Evolutionary conservation across 768 basidiomycete species (phyloP).

Genomic region (Panellus pusillus): DNA sequence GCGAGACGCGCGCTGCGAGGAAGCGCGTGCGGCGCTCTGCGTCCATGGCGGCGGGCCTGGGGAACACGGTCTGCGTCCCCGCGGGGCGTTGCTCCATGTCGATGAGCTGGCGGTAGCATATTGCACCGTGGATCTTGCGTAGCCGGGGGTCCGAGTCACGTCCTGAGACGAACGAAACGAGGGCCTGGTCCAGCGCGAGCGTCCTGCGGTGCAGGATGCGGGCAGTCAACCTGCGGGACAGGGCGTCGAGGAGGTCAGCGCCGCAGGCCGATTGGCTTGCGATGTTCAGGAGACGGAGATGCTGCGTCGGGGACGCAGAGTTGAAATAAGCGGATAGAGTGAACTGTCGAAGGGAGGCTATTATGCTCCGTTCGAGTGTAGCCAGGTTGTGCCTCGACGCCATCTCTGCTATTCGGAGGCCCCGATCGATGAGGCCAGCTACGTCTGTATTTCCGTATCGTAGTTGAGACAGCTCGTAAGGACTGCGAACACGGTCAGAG

Average conservation of each 20-base stretch:
- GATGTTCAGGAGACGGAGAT: slow-evolving; percentile 48
- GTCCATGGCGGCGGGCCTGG: slow-evolving; percentile 27
- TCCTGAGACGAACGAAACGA: slow-evolving; percentile 37
- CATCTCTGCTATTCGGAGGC: slow-evolving; percentile 47
- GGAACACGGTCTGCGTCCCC: slow-evolving; percentile 32
- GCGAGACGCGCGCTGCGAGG: slow-evolving; percentile 56
- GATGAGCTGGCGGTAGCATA: slow-evolving; percentile 52
- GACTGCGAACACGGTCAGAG: slow-evolving; percentile 26
- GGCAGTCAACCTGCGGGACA: background rate
- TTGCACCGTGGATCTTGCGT: slow-evolving; percentile 45
- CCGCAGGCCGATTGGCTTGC: slow-evolving; percentile 50
- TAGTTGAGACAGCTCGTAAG: slow-evolving; percentile 34
- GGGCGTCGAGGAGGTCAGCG: slow-evolving; percentile 45
- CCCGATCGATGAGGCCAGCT: slow-evolving; percentile 34
- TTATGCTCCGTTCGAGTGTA: slow-evolving; percentile 45
- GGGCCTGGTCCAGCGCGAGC: slow-evolving; percentile 25
- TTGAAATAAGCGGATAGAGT: slow-evolving; percentile 18
- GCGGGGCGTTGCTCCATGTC: slow-evolving; percentile 35
- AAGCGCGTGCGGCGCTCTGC: slow-evolving; percentile 47
- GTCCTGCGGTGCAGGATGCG: background rate
- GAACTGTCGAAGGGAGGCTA: slow-evolving; percentile 26
- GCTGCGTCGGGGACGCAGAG: slow-evolving; percentile 31
- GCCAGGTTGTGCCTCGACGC: slow-evolving; percentile 49
- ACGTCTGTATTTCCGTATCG: slow-evolving; percentile 6
- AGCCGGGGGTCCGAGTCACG: slow-evolving; percentile 34